Percentiles rank a stretch among this genome's conserved stretches.
phyloP scores from a whole-genome alignment of 345 rosid species.

The Raphanus sativus region DNA sequence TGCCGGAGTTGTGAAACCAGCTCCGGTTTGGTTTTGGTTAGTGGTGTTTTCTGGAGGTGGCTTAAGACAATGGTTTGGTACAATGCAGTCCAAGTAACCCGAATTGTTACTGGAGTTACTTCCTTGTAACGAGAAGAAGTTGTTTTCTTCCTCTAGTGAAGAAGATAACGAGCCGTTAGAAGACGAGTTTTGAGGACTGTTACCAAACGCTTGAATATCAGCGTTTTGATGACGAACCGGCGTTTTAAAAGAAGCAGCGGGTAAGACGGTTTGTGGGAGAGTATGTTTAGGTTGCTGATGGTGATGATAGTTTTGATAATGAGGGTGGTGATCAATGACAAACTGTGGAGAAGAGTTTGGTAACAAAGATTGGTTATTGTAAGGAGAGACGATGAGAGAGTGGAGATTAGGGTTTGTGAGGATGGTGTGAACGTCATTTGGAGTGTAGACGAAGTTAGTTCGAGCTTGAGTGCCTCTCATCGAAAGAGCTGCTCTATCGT shows the following conservation, averaged over 20 bases:
- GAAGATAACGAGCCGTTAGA: constrained; percentile 37
- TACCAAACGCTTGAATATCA: constrained; percentile 28
- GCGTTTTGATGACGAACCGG: constrained; percentile 29
- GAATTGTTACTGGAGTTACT: constrained; percentile 48
- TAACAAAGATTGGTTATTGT: constrained; percentile 52
- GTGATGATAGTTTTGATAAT: constrained; percentile 22
- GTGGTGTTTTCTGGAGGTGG: constrained; percentile 49
- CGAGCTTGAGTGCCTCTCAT: constrained; percentile 94
- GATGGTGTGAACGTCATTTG: constrained; percentile 34
- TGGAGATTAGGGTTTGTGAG: constrained; percentile 46
- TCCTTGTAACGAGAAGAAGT: constrained; percentile 43
- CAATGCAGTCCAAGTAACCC: constrained; percentile 89
- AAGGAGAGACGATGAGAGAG: constrained; percentile 46
- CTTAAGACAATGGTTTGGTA: constrained; percentile 84
- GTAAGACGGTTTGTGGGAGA: constrained; percentile 26
- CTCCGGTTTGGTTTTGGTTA: constrained; percentile 15
- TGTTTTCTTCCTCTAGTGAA: constrained; percentile 44
- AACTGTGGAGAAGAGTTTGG: constrained; percentile 41
- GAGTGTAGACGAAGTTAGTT: constrained; percentile 78
- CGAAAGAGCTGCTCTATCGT: constrained; percentile 95
- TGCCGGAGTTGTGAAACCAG: constrained; percentile 15
- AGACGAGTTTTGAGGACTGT: constrained; percentile 43
- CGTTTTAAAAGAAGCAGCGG: constrained; percentile 28
- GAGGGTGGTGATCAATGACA: constrained; percentile 40
- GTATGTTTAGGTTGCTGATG: constrained; percentile 28